A percentile compares a stretch with the other conserved stretches of the same genome.
Evolutionary conservation across 1,284 basidiomycete genomes (phyloP).

Genomic region (Pterula multifida): DNA sequence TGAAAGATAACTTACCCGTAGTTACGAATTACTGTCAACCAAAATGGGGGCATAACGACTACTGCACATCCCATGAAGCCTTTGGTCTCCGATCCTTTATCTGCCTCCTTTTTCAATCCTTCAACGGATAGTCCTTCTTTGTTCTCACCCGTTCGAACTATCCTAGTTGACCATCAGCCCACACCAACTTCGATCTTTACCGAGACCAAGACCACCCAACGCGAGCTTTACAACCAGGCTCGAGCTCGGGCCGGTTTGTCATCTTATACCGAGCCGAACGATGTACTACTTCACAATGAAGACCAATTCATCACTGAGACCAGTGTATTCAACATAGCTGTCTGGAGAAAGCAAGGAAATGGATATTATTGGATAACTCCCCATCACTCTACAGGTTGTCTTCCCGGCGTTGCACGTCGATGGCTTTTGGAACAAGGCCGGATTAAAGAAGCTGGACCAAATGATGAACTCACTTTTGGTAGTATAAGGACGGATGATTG

Average conservation of each 20-base stretch:
- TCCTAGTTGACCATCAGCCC: constrained; percentile 41
- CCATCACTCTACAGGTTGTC: constrained; percentile 41
- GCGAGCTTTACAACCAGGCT: constrained; percentile 46
- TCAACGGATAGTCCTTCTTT: constrained; percentile 14
- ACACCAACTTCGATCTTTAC: constrained; percentile 47
- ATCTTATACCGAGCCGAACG: constrained; percentile 21
- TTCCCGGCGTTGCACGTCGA: constrained; percentile 55
- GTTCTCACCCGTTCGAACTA: constrained; percentile 20
- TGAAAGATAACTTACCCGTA: constrained; percentile 15
- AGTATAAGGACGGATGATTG: constrained; percentile 42
- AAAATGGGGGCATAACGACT: constrained; percentile 30
- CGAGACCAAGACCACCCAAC: constrained; percentile 54
- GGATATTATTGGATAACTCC: constrained; percentile 51
- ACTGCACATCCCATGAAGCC: constrained; percentile 25
- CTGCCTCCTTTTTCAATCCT: constrained; percentile 25
- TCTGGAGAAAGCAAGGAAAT: constrained; percentile 30
- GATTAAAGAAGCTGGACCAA: constrained; percentile 32
- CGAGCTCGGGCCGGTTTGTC: constrained; percentile 38
- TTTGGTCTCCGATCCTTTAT: constrained; percentile 32
- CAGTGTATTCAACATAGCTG: constrained; percentile 57
- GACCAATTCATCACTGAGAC: constrained; percentile 44
- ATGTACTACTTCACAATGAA: constrained; percentile 55
- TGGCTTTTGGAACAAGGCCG: constrained; percentile 51
- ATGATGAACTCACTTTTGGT: constrained; percentile 25
- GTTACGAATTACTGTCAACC: constrained; percentile 46